Conservation (phyloP, 345 rosid species). For the Ailanthus altissimus region DNA sequence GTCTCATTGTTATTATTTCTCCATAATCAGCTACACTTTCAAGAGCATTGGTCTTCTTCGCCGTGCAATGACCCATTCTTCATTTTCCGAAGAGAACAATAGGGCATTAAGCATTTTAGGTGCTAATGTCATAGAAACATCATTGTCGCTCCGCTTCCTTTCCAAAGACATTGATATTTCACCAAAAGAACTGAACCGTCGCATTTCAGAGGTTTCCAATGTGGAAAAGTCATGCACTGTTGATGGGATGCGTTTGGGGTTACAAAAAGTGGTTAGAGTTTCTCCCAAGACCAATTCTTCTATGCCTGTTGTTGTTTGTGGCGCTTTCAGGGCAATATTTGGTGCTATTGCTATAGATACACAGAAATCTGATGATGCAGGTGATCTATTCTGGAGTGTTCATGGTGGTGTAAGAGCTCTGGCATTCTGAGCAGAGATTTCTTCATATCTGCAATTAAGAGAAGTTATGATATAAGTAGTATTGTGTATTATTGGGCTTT, state of each 20-base stretch:
- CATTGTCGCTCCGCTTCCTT: constrained; percentile 42
- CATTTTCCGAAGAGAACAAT: constrained; percentile 69
- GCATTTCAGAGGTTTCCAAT: constrained; percentile 40
- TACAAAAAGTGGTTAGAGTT: constrained; percentile 59
- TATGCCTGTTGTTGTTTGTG: constrained; percentile 43
- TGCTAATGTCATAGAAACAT: constrained; percentile 47
- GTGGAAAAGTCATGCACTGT: constrained; percentile 57
- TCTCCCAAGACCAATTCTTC: constrained; percentile 58
- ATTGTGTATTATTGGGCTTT: neutral
- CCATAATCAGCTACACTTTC: constrained; percentile 50
- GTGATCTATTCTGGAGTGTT: constrained; percentile 49
- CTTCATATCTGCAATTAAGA: neutral
- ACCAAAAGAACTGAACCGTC: constrained; percentile 43
- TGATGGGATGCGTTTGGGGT: constrained; percentile 56
- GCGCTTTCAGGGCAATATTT: constrained; percentile 64
- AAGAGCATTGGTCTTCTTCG: constrained; percentile 48
- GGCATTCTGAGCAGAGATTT: constrained; percentile 24
- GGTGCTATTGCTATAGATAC: constrained; percentile 70
- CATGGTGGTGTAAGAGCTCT: constrained; percentile 43
- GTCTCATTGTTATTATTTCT: constrained; percentile 14
- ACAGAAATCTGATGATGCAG: constrained; percentile 48
- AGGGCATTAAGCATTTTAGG: constrained; percentile 64
- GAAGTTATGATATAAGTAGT: neutral
- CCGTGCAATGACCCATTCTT: constrained; percentile 72
- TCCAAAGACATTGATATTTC: constrained; percentile 51